Conservation (phyloP, 2,329 filamentous ascomycete species). For the Massarina eburnea region DNA sequence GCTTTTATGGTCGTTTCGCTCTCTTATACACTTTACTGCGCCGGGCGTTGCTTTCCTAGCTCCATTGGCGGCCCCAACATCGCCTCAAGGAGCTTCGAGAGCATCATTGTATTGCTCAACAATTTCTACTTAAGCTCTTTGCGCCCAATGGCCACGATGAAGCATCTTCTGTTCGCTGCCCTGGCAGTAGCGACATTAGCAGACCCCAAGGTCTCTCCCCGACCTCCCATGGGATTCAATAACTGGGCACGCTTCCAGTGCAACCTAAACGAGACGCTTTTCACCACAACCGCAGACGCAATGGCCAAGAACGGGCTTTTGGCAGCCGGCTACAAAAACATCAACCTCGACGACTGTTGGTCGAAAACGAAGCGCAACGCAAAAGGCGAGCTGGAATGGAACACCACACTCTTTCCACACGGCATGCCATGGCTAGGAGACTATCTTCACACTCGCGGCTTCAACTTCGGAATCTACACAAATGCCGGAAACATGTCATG, state of each 20-base stretch:
- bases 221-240: conserved; percentile 56
- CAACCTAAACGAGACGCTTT: conserved; percentile 52
- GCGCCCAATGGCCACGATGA: conserved; percentile 11
- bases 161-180: conserved; percentile 8
- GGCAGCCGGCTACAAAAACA: conserved; percentile 40
- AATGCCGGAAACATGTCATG: conserved; percentile 50
- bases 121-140: background rate
- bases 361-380: conserved; percentile 38
- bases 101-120: background rate
- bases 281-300: conserved; percentile 50
- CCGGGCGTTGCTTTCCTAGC: background rate
- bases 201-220: conserved; percentile 17
- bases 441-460: conserved; percentile 43
- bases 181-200: conserved; percentile 10
- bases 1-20: conserved; percentile 2
- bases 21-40: background rate
- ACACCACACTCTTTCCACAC: conserved; percentile 46
- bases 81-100: background rate
- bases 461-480: conserved; percentile 52
- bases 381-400: conserved; percentile 46
- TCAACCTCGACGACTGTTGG: conserved; percentile 54
- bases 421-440: conserved; percentile 48
- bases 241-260: conserved; percentile 55
- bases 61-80: background rate
- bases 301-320: conserved; percentile 48